These are phyloP conservation scores for Lyophyllum decastes DNA, from an alignment of 768 basidiomycete species.

Conservation along the genomic window DNA sequence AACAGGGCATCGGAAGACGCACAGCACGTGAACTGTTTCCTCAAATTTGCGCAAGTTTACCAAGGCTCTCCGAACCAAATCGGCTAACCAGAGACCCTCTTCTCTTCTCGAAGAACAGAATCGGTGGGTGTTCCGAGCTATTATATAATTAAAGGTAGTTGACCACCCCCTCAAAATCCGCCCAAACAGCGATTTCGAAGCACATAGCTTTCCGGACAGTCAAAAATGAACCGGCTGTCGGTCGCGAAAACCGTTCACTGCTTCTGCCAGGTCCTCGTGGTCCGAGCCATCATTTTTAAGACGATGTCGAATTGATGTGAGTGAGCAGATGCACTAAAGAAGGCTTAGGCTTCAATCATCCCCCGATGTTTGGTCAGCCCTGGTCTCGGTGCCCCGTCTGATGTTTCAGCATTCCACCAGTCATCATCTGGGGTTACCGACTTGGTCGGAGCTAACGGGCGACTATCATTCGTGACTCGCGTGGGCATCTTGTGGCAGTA, in stretches of 20 bases:
- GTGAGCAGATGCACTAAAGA: slow-evolving; percentile 1
- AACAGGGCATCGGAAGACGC: too few species aligned
- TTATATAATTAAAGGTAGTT: not conserved
- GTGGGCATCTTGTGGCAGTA: slow-evolving; percentile 14
- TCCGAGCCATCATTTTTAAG: not conserved
- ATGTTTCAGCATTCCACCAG: slow-evolving; percentile 20
- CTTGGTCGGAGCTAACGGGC: slow-evolving; percentile 15
- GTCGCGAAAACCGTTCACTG: not conserved
- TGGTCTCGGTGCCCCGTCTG: slow-evolving; percentile 12
- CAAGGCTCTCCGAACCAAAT: not conserved
- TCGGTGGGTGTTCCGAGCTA: not conserved
- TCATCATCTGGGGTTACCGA: slow-evolving; percentile 13
- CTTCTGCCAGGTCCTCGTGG: not conserved
- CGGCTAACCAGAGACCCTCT: not conserved
- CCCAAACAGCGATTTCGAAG: not conserved
- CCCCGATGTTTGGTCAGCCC: slow-evolving; percentile 18
- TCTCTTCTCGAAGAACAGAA: not conserved
- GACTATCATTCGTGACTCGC: slow-evolving; percentile 9
- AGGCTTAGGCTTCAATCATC: slow-evolving; percentile 8
- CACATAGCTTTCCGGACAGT: not conserved
- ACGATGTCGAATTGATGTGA: slow-evolving; percentile 1
- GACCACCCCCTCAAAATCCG: not conserved
- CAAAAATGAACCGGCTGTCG: not conserved
- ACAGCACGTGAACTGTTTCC: too few species aligned
- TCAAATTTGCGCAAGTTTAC: not conserved